Evolutionary conservation across 108 stramenopile species (phyloP).

Genomic region (Nitzschia putrida): DNA sequence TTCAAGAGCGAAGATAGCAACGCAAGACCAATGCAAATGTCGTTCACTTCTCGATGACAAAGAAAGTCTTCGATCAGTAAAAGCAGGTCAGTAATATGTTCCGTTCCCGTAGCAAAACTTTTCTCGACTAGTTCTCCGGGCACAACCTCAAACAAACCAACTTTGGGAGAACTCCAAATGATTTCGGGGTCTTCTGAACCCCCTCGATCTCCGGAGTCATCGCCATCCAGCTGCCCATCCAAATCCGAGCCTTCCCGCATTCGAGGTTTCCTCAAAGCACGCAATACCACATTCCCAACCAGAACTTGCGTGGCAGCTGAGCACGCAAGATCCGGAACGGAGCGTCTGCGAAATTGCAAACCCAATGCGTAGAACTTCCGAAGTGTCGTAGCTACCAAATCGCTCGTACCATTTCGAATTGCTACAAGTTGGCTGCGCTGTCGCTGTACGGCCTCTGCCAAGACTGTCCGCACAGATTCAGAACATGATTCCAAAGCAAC

Average conservation of each 20-base stretch:
- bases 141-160: slow-evolving; percentile 32
- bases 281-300: slow-evolving; percentile 29
- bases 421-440: slow-evolving; percentile 26
- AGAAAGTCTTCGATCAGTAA: slow-evolving; percentile 48
- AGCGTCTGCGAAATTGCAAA: slow-evolving; percentile 19
- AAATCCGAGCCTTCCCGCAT: too few species aligned
- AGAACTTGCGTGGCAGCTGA: slow-evolving; percentile 15
- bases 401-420: slow-evolving; percentile 29
- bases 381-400: slow-evolving; percentile 24
- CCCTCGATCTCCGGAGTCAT: not conserved
- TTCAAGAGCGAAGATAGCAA: slow-evolving; percentile 21
- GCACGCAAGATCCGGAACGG: slow-evolving; percentile 15
- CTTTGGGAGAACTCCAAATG: not conserved
- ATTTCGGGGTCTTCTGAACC: not conserved
- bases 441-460: slow-evolving; percentile 28
- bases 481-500: slow-evolving; percentile 36
- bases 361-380: slow-evolving; percentile 23
- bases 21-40: slow-evolving; percentile 35
- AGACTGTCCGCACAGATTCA: slow-evolving; percentile 20
- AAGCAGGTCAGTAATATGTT: slow-evolving; percentile 25
- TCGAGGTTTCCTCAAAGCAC: slow-evolving; percentile 9
- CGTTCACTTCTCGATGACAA: slow-evolving; percentile 43
- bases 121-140: slow-evolving; percentile 26
- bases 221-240: not conserved
- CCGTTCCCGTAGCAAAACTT: slow-evolving; percentile 17